Conservation (phyloP, 148 eudicot species). For the Amaranthus hypochondriacus region DNA sequence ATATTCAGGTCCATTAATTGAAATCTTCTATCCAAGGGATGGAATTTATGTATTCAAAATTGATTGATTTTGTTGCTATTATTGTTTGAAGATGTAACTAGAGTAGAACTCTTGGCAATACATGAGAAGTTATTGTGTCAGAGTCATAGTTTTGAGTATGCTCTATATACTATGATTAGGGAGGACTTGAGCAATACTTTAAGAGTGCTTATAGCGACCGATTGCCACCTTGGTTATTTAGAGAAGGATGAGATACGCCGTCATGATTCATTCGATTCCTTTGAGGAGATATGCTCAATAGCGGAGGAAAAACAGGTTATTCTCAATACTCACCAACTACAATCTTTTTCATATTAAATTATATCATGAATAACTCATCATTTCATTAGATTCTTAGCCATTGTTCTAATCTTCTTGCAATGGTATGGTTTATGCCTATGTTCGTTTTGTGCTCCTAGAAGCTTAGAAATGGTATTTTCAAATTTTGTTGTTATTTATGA, state of each 20-base stretch:
- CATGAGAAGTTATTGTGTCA: background rate
- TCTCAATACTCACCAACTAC: background rate
- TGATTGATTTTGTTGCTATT: too few species aligned
- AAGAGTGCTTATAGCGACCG: constrained; percentile 88
- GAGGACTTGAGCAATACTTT: constrained; percentile 59
- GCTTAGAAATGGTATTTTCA: background rate
- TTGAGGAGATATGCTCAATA: constrained; percentile 94
- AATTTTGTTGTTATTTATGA: background rate
- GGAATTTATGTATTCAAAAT: too few species aligned
- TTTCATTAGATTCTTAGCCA: background rate
- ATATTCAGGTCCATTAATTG: too few species aligned
- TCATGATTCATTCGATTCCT: constrained; percentile 91
- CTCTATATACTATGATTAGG: constrained; percentile 30
- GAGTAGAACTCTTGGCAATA: background rate
- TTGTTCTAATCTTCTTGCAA: background rate
- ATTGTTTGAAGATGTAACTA: background rate
- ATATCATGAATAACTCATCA: background rate
- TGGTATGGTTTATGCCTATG: background rate
- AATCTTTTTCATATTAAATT: constrained; percentile 8
- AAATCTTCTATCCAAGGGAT: too few species aligned
- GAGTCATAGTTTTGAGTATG: background rate
- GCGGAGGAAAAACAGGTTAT: constrained; percentile 85
- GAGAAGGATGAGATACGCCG: constrained; percentile 95
- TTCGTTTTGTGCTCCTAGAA: background rate
- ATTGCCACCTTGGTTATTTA: constrained; percentile 95